phyloP scores from a whole-genome alignment of 441 rosid genomes.

The Populus hybrid region DNA sequence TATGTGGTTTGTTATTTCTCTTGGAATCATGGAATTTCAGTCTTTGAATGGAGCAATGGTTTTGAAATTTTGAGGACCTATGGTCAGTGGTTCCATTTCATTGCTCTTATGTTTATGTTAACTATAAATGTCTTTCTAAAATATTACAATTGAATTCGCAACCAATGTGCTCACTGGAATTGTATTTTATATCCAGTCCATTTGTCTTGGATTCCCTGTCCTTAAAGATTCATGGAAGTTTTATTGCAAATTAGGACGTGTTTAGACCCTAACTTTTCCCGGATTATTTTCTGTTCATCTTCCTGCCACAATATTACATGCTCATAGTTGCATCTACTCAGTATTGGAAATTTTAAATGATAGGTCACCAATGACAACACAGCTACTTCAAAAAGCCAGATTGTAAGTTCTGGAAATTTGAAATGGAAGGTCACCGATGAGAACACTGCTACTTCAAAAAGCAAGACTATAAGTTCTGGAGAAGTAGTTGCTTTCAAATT shows the following conservation, averaged over 20 bases:
- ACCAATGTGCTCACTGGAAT: not conserved
- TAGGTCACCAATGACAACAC: slow-evolving; percentile 21
- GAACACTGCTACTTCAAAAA: slow-evolving; percentile 20
- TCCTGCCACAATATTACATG: not conserved
- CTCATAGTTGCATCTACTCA: not conserved
- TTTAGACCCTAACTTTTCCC: not conserved
- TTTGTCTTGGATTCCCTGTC: not conserved
- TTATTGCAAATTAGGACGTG: not conserved
- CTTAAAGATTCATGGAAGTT: not conserved
- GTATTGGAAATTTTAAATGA: not conserved
- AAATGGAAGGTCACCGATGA: slow-evolving; percentile 25
- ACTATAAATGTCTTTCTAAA: not conserved
- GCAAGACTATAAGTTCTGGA: slow-evolving; percentile 25
- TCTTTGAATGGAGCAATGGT: not conserved
- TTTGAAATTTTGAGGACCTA: not conserved
- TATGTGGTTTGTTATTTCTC: not conserved
- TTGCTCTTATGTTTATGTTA: not conserved
- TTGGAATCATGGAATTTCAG: not conserved
- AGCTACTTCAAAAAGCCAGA: slow-evolving; percentile 22
- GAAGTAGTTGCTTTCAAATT: slow-evolving; percentile 39
- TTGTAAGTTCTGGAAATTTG: slow-evolving; percentile 15
- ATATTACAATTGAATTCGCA: not conserved
- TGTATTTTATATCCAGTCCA: not conserved
- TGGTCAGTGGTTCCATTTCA: not conserved
- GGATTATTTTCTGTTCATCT: not conserved